phyloP scores from a whole-genome alignment of 139 green algal genomes.

The Coccomyxa sp. region DNA sequence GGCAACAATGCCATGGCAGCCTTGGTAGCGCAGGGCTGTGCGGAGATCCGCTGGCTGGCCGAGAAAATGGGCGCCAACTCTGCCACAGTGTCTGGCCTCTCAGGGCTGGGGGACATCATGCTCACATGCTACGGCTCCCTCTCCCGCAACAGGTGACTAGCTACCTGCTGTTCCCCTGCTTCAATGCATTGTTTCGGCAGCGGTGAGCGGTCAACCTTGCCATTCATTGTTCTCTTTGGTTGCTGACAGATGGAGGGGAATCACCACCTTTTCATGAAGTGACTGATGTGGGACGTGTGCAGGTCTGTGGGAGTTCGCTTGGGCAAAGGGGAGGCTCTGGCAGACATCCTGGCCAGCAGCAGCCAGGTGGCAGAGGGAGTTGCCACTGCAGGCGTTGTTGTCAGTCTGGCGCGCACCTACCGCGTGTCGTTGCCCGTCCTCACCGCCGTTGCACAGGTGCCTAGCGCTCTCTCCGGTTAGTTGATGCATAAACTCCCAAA shows the following conservation, averaged over 20 bases:
- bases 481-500: too few relatives aligned
- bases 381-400: conserved; percentile 87
- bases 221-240: background rate
- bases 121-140: conserved; percentile 97
- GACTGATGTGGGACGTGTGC: background rate
- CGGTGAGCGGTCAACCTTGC: too few relatives aligned
- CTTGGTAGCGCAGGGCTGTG: conserved; percentile 78
- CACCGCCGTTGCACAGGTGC: conserved; percentile 81
- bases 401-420: conserved; percentile 84
- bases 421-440: conserved; percentile 91
- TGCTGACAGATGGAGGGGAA: too few relatives aligned
- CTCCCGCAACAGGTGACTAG: conserved; percentile 76
- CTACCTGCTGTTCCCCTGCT: background rate
- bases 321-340: conserved; percentile 80
- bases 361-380: conserved; percentile 87
- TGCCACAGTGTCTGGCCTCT: conserved; percentile 85
- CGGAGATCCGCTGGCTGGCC: conserved; percentile 91
- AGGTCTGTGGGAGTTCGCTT: conserved; percentile 82
- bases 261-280: background rate
- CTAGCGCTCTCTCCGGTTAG: too few relatives aligned
- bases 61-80: conserved; percentile 90
- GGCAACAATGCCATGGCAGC: conserved; percentile 96
- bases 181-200: background rate
- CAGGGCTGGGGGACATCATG: conserved; percentile 98
- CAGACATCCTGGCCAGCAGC: conserved; percentile 83